Conservation (phyloP, 148 eudicot genomes). For the Rhododendron vialii region DNA sequence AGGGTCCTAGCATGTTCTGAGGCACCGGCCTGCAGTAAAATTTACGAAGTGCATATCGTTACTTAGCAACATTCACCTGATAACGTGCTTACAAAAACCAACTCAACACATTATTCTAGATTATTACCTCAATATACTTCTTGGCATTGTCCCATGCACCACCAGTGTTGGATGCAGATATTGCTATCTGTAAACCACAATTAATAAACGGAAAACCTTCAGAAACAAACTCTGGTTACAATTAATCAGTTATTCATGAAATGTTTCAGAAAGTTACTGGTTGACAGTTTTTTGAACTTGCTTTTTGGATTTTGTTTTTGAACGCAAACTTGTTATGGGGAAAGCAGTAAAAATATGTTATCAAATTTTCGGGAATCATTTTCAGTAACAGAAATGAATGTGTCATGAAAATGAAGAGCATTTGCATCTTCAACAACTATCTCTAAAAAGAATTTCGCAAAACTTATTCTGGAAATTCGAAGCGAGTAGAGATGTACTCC, state of each 20-base stretch:
- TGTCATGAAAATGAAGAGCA: neutral
- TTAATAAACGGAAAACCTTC: neutral
- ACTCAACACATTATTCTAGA: neutral
- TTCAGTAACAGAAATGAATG: neutral
- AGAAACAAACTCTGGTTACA: neutral
- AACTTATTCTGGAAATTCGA: neutral
- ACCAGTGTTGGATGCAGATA: slow-evolving; percentile 89
- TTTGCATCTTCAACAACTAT: neutral
- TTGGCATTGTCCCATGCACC: slow-evolving; percentile 98
- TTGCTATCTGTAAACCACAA: slow-evolving; percentile 47
- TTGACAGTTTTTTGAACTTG: neutral
- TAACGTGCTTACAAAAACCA: neutral
- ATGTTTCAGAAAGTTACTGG: neutral
- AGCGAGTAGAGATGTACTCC: neutral
- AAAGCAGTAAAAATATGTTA: neutral
- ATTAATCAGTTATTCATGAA: neutral
- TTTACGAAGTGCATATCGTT: neutral
- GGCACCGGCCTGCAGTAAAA: slow-evolving; percentile 59
- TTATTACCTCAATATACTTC: slow-evolving; percentile 80
- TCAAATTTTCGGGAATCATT: neutral
- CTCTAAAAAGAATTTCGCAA: neutral
- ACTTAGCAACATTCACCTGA: neutral
- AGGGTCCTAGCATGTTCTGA: slow-evolving; percentile 73
- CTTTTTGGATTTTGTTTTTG: neutral
- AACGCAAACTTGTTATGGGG: neutral